Percentiles rank a stretch among this genome's conserved stretches.
Conservation (phyloP, 257 asterid species). For the Lithospermum erythrorhizon region DNA sequence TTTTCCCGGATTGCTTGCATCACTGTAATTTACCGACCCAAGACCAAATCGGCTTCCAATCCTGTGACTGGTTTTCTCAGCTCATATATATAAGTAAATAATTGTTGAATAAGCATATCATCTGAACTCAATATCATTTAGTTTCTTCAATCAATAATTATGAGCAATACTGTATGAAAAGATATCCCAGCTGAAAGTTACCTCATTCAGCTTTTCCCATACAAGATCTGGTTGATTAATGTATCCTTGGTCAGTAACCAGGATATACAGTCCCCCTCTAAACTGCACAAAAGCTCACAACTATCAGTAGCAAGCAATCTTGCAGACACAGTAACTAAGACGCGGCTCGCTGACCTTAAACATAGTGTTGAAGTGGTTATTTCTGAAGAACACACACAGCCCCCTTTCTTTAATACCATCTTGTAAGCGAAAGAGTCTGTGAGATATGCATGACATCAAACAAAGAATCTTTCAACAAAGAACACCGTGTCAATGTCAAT, state of each 20-base stretch:
- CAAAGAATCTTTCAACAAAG: conserved; percentile 15
- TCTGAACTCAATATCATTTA: neutral
- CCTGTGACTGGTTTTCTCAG: too few species aligned
- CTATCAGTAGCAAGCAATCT: conserved; percentile 15
- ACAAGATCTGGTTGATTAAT: conserved; percentile 81
- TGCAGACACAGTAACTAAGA: neutral
- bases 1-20: too few species aligned
- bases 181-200: conserved; percentile 8
- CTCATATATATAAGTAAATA: too few species aligned
- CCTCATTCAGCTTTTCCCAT: conserved; percentile 99
- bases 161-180: neutral
- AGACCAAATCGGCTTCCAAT: too few species aligned
- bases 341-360: conserved; percentile 63
- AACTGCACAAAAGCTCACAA: conserved; percentile 53
- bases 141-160: neutral
- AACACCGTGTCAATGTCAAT: conserved; percentile 9
- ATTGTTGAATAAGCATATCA: too few species aligned
- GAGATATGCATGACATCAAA: conserved; percentile 9
- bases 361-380: conserved; percentile 98
- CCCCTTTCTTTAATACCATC: conserved; percentile 86
- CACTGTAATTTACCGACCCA: too few species aligned
- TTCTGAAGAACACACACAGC: conserved; percentile 88
- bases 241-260: conserved; percentile 90
- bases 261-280: conserved; percentile 78
- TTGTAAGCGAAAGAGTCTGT: conserved; percentile 82